Conservation (phyloP, 2,329 filamentous ascomycete genomes). For the Penicillium frequentans region DNA sequence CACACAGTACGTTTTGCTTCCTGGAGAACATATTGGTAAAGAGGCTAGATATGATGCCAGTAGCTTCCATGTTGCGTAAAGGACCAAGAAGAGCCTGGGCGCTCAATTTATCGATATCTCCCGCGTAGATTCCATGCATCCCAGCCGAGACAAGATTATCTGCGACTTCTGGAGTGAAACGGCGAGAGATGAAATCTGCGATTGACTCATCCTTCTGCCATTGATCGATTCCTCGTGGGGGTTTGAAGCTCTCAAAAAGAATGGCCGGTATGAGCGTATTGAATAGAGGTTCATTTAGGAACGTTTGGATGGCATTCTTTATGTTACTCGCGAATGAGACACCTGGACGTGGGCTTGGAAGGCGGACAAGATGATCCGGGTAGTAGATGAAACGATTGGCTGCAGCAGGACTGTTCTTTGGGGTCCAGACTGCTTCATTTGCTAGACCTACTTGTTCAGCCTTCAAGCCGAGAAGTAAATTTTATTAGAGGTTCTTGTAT, state of each 20-base stretch:
- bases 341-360: constrained; percentile 50
- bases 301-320: constrained; percentile 27
- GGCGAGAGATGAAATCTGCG: constrained; percentile 62
- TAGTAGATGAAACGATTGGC: constrained; percentile 82
- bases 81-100: constrained; percentile 62
- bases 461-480: constrained; percentile 37
- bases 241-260: constrained; percentile 30
- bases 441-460: constrained; percentile 58
- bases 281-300: constrained; percentile 59
- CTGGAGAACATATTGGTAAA: constrained; percentile 10
- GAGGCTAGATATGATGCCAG: constrained; percentile 17
- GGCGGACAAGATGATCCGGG: constrained; percentile 72
- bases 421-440: constrained; percentile 57
- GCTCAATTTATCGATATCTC: constrained; percentile 80
- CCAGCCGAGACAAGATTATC: constrained; percentile 74
- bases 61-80: constrained; percentile 50
- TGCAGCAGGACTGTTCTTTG: constrained; percentile 52
- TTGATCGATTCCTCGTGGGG: constrained; percentile 35
- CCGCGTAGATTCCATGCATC: constrained; percentile 88
- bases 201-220: constrained; percentile 65
- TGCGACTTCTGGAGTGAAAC: constrained; percentile 57
- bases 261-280: constrained; percentile 44
- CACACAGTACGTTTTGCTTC: constrained; percentile 17
- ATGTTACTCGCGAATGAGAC: constrained; percentile 27
- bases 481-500: neutral